Evolutionary conservation across 2,329 filamentous ascomycete species (phyloP).

Genomic region (Epichloe brachyelytri): DNA sequence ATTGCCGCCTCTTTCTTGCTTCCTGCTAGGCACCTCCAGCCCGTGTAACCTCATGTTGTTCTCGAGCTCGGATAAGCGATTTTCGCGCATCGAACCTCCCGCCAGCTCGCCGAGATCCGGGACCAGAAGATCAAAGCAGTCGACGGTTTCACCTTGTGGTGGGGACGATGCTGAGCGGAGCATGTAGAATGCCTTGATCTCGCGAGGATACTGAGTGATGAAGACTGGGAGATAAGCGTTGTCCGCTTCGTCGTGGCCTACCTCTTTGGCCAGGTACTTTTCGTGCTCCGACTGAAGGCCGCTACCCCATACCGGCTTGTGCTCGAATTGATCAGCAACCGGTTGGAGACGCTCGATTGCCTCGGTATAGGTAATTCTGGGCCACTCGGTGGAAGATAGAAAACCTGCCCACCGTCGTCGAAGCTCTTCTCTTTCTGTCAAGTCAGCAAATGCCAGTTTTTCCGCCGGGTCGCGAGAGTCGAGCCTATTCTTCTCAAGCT

Average conservation of each 20-base stretch:
- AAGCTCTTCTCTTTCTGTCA: conserved; percentile 35
- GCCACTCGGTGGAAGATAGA: conserved; percentile 45
- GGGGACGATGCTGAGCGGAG: conserved; percentile 22
- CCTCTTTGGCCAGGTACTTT: conserved; percentile 60
- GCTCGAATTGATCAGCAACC: conserved; percentile 50
- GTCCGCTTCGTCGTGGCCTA: conserved; percentile 39
- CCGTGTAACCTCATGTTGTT: conserved; percentile 59
- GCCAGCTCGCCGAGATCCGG: conserved; percentile 78
- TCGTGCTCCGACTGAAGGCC: conserved; percentile 89
- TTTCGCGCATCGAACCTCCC: conserved; percentile 81
- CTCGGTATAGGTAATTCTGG: conserved; percentile 68
- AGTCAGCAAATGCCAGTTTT: conserved; percentile 28
- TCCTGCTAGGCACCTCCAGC: conserved; percentile 31
- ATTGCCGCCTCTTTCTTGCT: conserved; percentile 13
- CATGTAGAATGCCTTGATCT: conserved; percentile 80
- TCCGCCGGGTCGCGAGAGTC: conserved; percentile 27
- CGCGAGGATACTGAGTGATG: conserved; percentile 81
- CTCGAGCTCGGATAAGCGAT: conserved; percentile 54
- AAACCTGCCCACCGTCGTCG: conserved; percentile 62
- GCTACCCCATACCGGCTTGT: conserved; percentile 55
- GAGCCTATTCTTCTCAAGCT: conserved; percentile 27
- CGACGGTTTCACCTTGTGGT: conserved; percentile 45
- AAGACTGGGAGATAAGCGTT: conserved; percentile 58
- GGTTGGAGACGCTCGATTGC: conserved; percentile 58
- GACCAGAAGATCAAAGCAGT: conserved; percentile 83